Percentiles rank a stretch among this genome's conserved stretches.
phyloP scores from a whole-genome alignment of 805 yeast genomes.

The Pichia nakasei region DNA sequence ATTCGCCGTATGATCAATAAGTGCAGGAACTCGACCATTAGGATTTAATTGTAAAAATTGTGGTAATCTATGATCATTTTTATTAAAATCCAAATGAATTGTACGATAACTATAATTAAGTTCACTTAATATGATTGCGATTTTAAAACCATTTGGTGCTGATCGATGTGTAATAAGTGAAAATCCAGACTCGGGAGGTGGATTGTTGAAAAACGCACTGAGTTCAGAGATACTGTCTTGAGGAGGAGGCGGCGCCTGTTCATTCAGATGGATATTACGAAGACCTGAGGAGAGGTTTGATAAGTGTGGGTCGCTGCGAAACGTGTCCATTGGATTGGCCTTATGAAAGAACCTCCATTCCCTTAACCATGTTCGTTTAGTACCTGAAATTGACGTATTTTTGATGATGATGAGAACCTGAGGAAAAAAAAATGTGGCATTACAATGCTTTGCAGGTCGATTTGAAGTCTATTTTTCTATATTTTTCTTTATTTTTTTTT shows the following conservation, averaged over 20 bases:
- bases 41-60: constrained; percentile 92
- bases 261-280: constrained; percentile 14
- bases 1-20: constrained; percentile 63
- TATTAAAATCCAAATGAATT: constrained; percentile 75
- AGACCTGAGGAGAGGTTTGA: not conserved
- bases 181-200: constrained; percentile 70
- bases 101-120: constrained; percentile 72
- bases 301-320: not conserved
- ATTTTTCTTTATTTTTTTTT: constrained; percentile 10
- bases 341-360: too few species aligned
- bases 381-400: too few species aligned
- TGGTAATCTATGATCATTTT: constrained; percentile 88
- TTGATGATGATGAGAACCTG: too few species aligned
- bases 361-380: too few species aligned
- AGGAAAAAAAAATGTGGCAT: too few species aligned
- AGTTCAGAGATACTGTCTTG: constrained; percentile 37
- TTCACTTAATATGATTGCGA: constrained; percentile 83
- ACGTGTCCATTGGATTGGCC: not conserved
- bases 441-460: too few species aligned
- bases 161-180: constrained; percentile 76
- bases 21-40: constrained; percentile 91
- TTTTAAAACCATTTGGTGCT: constrained; percentile 95
- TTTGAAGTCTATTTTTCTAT: constrained; percentile 6
- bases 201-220: constrained; percentile 54
- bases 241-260: constrained; percentile 23